Conservation (phyloP, 768 basidiomycete species). For the Rhizopogon vinicolor region DNA sequence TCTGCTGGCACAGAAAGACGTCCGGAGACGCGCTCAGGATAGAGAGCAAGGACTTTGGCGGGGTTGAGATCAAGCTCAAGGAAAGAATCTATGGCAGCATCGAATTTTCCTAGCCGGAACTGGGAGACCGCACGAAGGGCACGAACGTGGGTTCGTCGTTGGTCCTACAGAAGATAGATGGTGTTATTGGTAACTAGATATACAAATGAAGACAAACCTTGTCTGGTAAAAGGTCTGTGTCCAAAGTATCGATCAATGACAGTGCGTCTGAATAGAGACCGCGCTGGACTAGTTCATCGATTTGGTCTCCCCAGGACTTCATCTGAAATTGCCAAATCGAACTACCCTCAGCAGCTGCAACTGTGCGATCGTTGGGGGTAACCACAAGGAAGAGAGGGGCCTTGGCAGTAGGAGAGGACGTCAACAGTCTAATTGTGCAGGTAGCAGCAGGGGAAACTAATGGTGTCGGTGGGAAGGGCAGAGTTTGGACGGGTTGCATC, state of each 20-base stretch:
- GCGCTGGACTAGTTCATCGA: constrained; percentile 73
- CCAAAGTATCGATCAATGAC: constrained; percentile 69
- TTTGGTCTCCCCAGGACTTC: constrained; percentile 72
- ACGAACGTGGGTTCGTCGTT: constrained; percentile 54
- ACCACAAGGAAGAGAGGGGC: constrained; percentile 59
- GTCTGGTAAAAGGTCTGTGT: constrained; percentile 53
- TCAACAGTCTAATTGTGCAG: constrained; percentile 60
- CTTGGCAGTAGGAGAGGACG: constrained; percentile 46
- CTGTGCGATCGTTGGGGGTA: constrained; percentile 69
- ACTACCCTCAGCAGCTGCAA: constrained; percentile 66
- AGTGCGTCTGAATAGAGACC: constrained; percentile 77
- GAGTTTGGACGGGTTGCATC: constrained; percentile 51
- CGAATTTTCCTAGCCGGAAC: constrained; percentile 66
- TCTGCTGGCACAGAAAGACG: constrained; percentile 64
- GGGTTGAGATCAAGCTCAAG: constrained; percentile 88
- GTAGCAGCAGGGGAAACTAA: constrained; percentile 29
- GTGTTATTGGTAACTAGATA: not conserved
- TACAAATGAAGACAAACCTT: constrained; percentile 43
- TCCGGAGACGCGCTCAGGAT: constrained; percentile 78
- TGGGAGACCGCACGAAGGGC: constrained; percentile 76
- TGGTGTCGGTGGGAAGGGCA: constrained; percentile 51
- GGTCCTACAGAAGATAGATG: constrained; percentile 34
- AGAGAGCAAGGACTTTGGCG: constrained; percentile 88
- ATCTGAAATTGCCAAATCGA: constrained; percentile 73
- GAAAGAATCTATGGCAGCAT: constrained; percentile 81